Conservation (phyloP, 2,329 filamentous ascomycete species). For the Aspergillus neoniger region DNA sequence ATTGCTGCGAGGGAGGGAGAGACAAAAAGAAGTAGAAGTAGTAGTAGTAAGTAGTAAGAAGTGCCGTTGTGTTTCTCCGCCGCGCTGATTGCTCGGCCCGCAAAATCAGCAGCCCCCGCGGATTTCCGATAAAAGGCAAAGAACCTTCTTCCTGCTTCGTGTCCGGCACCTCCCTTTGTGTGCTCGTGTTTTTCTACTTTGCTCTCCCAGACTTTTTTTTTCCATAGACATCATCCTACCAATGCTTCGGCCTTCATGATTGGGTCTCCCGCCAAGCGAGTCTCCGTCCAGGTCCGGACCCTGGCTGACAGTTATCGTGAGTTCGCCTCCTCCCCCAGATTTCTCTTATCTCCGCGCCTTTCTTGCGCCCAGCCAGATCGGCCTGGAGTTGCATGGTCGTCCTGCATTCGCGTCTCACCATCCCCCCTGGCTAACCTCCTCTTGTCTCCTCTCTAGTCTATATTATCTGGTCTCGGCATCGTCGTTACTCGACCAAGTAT, state of each 20-base stretch:
- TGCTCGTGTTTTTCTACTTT: constrained; percentile 9
- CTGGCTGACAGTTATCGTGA: constrained; percentile 42
- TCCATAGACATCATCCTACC: constrained; percentile 19
- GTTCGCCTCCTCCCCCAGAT: constrained; percentile 18
- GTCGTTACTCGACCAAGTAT: constrained; percentile 26
- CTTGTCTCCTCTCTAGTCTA: not conserved
- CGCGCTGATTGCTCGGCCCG: constrained; percentile 22
- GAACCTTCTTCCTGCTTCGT: constrained; percentile 3
- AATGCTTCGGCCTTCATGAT: constrained; percentile 41
- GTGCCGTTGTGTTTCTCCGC: constrained; percentile 24
- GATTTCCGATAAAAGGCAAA: constrained; percentile 15
- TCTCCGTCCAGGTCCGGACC: constrained; percentile 43
- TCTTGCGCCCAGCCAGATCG: constrained; percentile 14
- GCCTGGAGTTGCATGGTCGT: constrained; percentile 1
- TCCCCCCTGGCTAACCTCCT: not conserved
- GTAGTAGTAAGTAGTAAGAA: constrained; percentile 12
- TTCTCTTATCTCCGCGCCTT: constrained; percentile 20
- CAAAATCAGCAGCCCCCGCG: constrained; percentile 21
- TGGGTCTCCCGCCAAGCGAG: constrained; percentile 40
- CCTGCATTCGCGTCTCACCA: not conserved
- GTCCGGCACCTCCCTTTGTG: constrained; percentile 3
- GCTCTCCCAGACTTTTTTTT: not conserved
- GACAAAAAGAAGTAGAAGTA: too few relatives aligned
- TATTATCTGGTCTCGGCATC: not conserved
- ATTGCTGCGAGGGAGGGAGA: not conserved